Conservation (phyloP, 768 basidiomycete genomes). For the Hericium alpestre region DNA sequence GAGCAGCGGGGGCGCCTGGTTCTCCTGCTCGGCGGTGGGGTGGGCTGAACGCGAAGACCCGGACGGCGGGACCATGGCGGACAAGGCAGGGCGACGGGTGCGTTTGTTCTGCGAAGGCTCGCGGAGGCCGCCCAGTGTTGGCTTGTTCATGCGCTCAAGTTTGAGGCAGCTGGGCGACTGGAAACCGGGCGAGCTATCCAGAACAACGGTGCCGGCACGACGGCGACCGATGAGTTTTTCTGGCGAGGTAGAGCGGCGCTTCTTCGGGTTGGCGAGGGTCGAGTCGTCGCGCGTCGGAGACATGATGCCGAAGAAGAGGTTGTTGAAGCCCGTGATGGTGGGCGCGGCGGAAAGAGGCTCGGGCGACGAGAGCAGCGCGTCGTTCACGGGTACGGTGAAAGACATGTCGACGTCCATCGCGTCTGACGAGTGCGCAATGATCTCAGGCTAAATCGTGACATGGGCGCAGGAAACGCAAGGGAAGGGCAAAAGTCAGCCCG, state of each 20-base stretch:
- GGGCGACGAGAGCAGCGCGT: conserved; percentile 19
- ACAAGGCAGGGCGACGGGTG: conserved; percentile 55
- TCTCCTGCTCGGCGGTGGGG: conserved; percentile 6
- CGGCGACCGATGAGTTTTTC: conserved; percentile 10
- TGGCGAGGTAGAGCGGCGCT: conserved; percentile 24
- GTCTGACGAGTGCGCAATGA: conserved; percentile 33
- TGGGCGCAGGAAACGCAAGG: conserved; percentile 9
- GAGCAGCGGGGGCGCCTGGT: conserved; percentile 2
- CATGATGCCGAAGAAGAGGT: conserved; percentile 48
- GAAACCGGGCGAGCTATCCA: conserved; percentile 33
- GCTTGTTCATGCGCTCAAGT: conserved; percentile 39
- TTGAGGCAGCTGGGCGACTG: conserved; percentile 38
- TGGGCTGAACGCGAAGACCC: not conserved
- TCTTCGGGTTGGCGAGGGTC: conserved; percentile 28
- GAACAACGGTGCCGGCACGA: conserved; percentile 6
- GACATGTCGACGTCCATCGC: conserved; percentile 74
- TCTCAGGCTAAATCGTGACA: conserved; percentile 21
- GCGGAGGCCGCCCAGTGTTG: conserved; percentile 41
- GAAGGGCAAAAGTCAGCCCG: not conserved
- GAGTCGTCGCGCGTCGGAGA: conserved; percentile 27
- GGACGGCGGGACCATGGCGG: conserved; percentile 46
- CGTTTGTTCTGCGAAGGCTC: conserved; percentile 47
- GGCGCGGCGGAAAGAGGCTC: conserved; percentile 16
- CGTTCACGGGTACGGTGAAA: conserved; percentile 16
- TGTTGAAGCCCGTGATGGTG: conserved; percentile 30